Conservation (phyloP, 106 monocot species). For the Apostasia ramifera region DNA sequence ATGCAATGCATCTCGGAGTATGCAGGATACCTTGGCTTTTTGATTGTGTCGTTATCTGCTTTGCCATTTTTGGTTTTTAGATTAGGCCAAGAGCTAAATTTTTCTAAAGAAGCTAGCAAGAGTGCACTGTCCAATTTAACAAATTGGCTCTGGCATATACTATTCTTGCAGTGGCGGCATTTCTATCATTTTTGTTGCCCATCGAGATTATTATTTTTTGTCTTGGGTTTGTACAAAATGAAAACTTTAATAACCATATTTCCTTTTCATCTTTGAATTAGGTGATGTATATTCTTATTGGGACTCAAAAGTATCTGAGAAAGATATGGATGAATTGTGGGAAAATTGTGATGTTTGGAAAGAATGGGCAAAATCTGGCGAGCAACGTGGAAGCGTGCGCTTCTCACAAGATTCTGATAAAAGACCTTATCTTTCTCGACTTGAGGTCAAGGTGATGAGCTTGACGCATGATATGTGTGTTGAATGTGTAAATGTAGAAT, state of each 20-base stretch:
- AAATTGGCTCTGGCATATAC: too few relatives aligned
- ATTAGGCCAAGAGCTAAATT: too few relatives aligned
- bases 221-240: background rate
- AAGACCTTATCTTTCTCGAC: constrained; percentile 85
- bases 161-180: too few relatives aligned
- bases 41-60: background rate
- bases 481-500: too few relatives aligned
- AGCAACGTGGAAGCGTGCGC: constrained; percentile 74
- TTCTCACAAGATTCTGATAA: constrained; percentile 76
- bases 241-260: background rate
- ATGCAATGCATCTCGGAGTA: background rate
- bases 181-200: too few relatives aligned
- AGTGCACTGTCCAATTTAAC: too few relatives aligned
- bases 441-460: constrained; percentile 76
- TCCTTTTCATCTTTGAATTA: constrained; percentile 8
- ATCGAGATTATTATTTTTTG: too few relatives aligned
- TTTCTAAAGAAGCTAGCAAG: too few relatives aligned
- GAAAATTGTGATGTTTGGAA: constrained; percentile 52
- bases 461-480: background rate
- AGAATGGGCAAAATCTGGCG: constrained; percentile 86
- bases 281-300: constrained; percentile 62
- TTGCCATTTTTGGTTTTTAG: background rate
- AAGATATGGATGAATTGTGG: constrained; percentile 95
- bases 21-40: background rate
- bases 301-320: constrained; percentile 70